Evolutionary conservation across 2,329 filamentous ascomycete species (phyloP), one percentile per base, ranked within the genome.

Genomic region (Claviceps sp.): DNA sequence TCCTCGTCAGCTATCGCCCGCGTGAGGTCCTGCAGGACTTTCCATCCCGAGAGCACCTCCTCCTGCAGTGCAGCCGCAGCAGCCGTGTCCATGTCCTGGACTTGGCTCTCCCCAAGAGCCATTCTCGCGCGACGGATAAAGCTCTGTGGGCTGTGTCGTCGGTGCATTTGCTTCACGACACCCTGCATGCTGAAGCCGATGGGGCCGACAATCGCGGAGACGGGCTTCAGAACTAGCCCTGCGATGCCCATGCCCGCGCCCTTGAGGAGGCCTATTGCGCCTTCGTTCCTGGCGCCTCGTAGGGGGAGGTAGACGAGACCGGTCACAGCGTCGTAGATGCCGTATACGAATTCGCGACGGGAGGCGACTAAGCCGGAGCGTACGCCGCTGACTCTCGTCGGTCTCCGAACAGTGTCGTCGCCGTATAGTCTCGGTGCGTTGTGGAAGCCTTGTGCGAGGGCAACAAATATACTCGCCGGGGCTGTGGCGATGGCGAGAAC

Each of bases 341-440:
- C 82, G 54, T 78, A 81, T 0, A 75, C 64, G 34, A 86, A 76
- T 61, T 84, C 82, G 54, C 75, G 68, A 5, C 79, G 70, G 0
- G 81, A 81, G 0, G 82, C 82, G 40, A 72, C 72, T 9, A 82
- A 67, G 1, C 83, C 84, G 2, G 81, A 85, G 48, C 74, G 71
- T 53, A 86, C 73, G 2, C 82, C 84, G 1, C 81, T 85, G 43
- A 87, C 77, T 7, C 80, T 74, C 1, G 74, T 73, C 1, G 81
- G 79, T 1, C 75, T 74, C 3, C 84, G 75, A 1, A 87, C 84
- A 1, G 82, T 86, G 48, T 79, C 75, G 58, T 87, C 84, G 14
- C 82, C 83, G 57, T 87, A 87, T 0, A 87, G 70, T 2, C 81
- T 75, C 1, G 83, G 83, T 0, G 81, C 81, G 56, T 87, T 87